Conservation (phyloP, 768 basidiomycete species). For the Tubosaeta brunneosetosa region DNA sequence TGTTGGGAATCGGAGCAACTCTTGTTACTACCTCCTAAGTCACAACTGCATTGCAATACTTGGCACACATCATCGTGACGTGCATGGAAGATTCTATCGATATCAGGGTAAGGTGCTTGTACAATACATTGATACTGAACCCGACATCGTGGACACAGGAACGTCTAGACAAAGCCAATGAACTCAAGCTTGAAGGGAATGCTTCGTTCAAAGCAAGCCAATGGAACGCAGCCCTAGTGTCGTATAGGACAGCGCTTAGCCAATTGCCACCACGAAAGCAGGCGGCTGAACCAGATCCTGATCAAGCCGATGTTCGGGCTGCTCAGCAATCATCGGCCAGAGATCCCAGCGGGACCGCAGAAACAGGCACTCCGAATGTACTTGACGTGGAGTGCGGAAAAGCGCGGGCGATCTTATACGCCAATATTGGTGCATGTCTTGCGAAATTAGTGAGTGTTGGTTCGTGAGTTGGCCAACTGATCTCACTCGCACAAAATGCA, state of each 20-base stretch:
- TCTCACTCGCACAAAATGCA: constrained; percentile 1
- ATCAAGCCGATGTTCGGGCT: constrained; percentile 17
- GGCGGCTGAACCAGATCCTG: constrained; percentile 14
- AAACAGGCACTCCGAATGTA: constrained; percentile 23
- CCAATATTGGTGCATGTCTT: constrained; percentile 87
- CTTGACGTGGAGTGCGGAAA: constrained; percentile 49
- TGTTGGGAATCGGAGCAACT: too few species aligned
- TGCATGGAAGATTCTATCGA: neutral
- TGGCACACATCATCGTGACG: too few species aligned
- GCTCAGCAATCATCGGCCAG: constrained; percentile 12
- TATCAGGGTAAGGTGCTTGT: constrained; percentile 1
- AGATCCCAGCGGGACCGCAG: neutral
- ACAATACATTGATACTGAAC: neutral
- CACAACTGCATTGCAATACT: too few species aligned
- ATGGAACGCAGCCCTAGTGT: constrained; percentile 67
- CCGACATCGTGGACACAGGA: constrained; percentile 24
- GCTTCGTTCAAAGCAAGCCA: constrained; percentile 57
- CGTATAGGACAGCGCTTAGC: constrained; percentile 67
- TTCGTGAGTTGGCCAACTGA: neutral
- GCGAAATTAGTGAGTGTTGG: constrained; percentile 61
- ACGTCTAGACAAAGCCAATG: constrained; percentile 47
- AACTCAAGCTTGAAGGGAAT: constrained; percentile 74
- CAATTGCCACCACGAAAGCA: constrained; percentile 51
- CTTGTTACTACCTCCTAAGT: too few species aligned
- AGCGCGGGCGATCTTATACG: constrained; percentile 67